Evolutionary conservation across 2,329 filamentous ascomycete species (phyloP).

Genomic region (Botrytis hyacinthi): DNA sequence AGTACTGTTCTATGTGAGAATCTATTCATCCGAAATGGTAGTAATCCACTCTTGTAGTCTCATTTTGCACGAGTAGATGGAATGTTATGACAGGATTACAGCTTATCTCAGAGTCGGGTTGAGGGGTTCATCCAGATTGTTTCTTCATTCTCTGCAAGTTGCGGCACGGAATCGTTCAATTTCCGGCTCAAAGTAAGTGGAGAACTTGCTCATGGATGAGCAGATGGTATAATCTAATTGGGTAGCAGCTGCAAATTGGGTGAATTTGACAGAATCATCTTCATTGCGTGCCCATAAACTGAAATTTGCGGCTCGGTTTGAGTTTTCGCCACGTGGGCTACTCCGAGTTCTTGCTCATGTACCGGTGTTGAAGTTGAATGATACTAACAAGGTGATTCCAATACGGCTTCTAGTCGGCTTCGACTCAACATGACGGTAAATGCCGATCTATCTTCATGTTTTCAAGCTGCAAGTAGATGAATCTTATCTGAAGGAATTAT

Average conservation of each 20-base stretch:
- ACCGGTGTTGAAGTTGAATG: not conserved
- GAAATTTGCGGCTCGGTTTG: not conserved
- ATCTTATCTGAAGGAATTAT: not conserved
- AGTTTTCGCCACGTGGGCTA: not conserved
- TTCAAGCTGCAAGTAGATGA: not conserved
- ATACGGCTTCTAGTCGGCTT: not conserved
- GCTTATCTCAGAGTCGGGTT: not conserved
- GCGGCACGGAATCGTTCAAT: not conserved
- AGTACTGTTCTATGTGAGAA: no score
- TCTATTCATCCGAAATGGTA: not conserved
- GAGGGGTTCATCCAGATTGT: not conserved
- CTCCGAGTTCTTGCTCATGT: not conserved
- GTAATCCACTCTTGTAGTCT: not conserved
- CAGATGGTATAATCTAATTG: no score
- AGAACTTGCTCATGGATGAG: no score
- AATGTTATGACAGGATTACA: not conserved
- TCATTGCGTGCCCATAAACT: not conserved
- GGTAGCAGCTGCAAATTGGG: no score
- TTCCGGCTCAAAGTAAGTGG: not conserved
- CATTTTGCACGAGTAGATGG: not conserved
- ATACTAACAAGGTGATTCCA: not conserved
- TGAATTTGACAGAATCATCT: no score
- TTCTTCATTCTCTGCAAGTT: not conserved
- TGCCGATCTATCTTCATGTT: not conserved
- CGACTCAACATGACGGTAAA: no score